Base-by-base conservation (phyloP, 2,329 filamentous ascomycete species). In the Alternaria viburni region DNA sequence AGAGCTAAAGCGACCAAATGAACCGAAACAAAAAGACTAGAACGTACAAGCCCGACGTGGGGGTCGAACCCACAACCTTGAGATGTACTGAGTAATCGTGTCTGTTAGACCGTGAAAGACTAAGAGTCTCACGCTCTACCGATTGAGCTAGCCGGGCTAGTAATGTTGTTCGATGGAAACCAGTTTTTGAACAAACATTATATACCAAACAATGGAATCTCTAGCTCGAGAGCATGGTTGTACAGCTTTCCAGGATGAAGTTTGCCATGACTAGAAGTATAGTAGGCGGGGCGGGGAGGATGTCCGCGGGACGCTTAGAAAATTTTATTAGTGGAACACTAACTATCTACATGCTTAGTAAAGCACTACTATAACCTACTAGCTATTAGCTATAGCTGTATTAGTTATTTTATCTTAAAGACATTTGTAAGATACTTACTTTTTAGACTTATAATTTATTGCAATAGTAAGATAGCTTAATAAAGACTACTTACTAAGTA, bases 101-200 rank as follows among this genome's bases (percentile, higher is more conserved):
- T 61, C 56, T 65, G 32, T 64, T 47, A 57, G 64, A 59, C 44
- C 58, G 64, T 67, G 64, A 73, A 68, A 28, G 49, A 45, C 61
- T 79, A 79, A 80, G 77, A 79, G 77, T 78, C 77, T 79, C 72
- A 79, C 75, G 77, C 77, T 78, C 77, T 80, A 79, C 77, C 77
- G 77, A 79, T 79, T 78, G 74, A 76, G 75, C 67, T 64, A 69
- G 60, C 67, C 65, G 58, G 67, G 67, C 67, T 61, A 45, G 55
- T 57, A 11, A 44, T 70, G 44, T 55, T 59, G 44, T 66, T 66
- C 55, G 60, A 65, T 69, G 59, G 26, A 50, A 46, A 15, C 23
- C 19, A 5, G 5, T 0, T 10, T 1, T 5, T 15, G 5, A n/a
- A 5, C 2, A 36, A 5, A 4, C 2, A 1, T n/a, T 5, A 5